Conservation (phyloP, 2,329 filamentous ascomycete genomes). For the Chaetomiaceae sp. region DNA sequence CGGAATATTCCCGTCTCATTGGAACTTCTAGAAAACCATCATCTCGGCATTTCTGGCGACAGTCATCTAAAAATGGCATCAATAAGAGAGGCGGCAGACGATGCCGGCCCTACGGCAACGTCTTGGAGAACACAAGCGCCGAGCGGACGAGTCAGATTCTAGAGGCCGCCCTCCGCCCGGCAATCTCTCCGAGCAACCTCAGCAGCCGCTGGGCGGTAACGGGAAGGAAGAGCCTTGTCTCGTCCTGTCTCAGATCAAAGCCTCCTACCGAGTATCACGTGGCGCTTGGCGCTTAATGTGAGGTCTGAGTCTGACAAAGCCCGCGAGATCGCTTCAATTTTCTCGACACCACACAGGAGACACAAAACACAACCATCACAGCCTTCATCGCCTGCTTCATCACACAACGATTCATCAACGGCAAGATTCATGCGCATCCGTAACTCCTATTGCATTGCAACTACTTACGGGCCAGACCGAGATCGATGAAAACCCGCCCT, state of each 20-base stretch:
- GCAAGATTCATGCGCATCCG: not conserved
- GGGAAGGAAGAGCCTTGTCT: not conserved
- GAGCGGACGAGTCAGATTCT: not conserved
- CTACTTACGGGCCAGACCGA: not conserved
- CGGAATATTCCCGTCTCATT: no score
- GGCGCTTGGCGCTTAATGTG: constrained; percentile 2
- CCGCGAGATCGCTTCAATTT: no score
- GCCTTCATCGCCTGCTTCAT: not conserved
- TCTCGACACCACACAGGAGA: no score
- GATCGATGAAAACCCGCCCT: no score
- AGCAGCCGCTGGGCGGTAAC: not conserved
- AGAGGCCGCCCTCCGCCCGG: no score
- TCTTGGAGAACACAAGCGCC: no score
- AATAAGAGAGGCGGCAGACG: not conserved
- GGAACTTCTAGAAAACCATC: no score
- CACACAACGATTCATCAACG: not conserved
- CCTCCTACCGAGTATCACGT: not conserved
- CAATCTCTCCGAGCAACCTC: not conserved
- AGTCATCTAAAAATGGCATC: not conserved
- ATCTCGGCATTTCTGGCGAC: no score
- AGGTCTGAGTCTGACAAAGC: no score
- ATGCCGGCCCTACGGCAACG: no score
- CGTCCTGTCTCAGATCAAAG: not conserved
- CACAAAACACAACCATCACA: no score
- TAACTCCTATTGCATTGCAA: not conserved